Conservation (phyloP, 2,329 filamentous ascomycete species). For the Penicillium sclerotiorum region DNA sequence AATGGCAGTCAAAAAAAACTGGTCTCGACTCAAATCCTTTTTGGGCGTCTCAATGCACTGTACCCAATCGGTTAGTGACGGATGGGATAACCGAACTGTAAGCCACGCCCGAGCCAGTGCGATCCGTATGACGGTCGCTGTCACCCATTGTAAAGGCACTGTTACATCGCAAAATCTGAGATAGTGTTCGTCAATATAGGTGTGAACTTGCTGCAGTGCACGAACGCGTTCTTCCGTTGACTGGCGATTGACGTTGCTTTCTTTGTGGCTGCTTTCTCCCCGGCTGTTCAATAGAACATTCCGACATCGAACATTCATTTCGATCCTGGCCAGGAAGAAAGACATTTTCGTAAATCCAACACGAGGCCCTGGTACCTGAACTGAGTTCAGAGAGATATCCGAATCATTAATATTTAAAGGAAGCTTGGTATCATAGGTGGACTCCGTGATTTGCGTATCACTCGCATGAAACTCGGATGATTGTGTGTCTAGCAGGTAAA, state of each 20-base stretch:
- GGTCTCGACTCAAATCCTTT: not conserved
- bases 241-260: not conserved
- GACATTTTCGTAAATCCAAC: conserved; percentile 53
- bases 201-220: not conserved
- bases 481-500: conserved; percentile 43
- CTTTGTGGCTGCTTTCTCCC: not conserved
- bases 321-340: conserved; percentile 46
- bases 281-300: not conserved
- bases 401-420: not conserved
- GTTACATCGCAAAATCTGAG: conserved; percentile 9
- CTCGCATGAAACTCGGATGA: conserved; percentile 41
- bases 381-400: conserved; percentile 41
- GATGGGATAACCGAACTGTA: not conserved
- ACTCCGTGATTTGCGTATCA: conserved; percentile 38
- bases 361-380: conserved; percentile 43
- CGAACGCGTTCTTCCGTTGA: not conserved
- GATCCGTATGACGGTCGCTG: conserved; percentile 10
- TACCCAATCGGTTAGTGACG: not conserved
- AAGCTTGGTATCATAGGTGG: conserved; percentile 37
- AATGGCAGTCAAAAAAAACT: not conserved
- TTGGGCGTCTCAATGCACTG: not conserved
- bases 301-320: conserved; percentile 33
- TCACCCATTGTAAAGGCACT: conserved; percentile 10
- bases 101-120: conserved; percentile 6
- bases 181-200: conserved; percentile 1